These are phyloP conservation scores for Murraya koenigii DNA, from an alignment of 345 rosid species.

Conservation along the genomic window DNA sequence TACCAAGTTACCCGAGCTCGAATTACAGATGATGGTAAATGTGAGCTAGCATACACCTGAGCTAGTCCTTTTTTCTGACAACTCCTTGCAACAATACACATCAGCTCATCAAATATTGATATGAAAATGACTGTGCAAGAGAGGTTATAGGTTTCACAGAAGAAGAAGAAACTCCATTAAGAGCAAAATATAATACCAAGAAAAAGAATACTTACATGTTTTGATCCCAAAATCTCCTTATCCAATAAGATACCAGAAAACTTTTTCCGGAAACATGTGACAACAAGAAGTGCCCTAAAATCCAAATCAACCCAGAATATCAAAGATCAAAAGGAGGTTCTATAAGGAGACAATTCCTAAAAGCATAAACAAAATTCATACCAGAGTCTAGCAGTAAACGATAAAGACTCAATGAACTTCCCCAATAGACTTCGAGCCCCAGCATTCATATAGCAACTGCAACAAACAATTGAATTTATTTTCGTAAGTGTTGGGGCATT, in stretches of 20 bases:
- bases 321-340: background rate
- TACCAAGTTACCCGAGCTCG: constrained; percentile 70
- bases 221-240: constrained; percentile 61
- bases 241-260: constrained; percentile 51
- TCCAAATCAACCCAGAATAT: constrained; percentile 20
- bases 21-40: constrained; percentile 50
- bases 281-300: constrained; percentile 71
- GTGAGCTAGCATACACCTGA: constrained; percentile 56
- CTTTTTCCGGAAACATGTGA: constrained; percentile 61
- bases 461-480: constrained; percentile 24
- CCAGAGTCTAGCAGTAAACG: constrained; percentile 83
- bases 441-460: constrained; percentile 60
- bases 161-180: constrained; percentile 13
- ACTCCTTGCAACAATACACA: constrained; percentile 47
- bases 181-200: background rate
- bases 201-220: constrained; percentile 47
- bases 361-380: constrained; percentile 26
- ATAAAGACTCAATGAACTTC: constrained; percentile 59
- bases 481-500: background rate
- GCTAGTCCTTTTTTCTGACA: constrained; percentile 71
- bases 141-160: constrained; percentile 12
- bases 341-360: background rate
- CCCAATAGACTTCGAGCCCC: constrained; percentile 47
- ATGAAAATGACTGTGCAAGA: constrained; percentile 5
- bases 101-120: constrained; percentile 31